phyloP scores from a whole-genome alignment of 768 basidiomycete genomes.

The Cystofilobasidium bisporidii region DNA sequence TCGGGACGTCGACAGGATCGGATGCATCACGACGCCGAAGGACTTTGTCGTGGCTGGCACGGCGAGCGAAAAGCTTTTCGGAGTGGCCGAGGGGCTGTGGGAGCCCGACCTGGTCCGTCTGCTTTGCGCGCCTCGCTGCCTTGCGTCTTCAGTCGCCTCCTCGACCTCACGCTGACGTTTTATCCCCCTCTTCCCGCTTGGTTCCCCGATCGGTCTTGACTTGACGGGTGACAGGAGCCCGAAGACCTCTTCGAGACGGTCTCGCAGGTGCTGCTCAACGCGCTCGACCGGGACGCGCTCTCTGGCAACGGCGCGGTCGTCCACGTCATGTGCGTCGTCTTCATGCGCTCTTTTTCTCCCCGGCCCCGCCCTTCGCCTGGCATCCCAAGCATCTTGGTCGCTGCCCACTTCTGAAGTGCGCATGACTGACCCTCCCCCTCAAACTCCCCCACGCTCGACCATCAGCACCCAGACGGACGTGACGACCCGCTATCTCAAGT shows the following conservation, averaged over 20 bases:
- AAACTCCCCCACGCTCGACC: conserved; percentile 13
- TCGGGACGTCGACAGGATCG: conserved; percentile 34
- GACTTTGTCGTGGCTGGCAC: conserved; percentile 96
- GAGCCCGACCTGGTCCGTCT: conserved; percentile 68
- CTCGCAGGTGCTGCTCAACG: conserved; percentile 87
- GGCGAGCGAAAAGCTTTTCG: conserved; percentile 81
- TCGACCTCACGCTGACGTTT: background rate
- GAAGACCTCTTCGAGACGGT: conserved; percentile 98
- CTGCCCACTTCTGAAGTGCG: too few species aligned
- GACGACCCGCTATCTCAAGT: conserved; percentile 76
- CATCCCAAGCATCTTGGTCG: background rate
- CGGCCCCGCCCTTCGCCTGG: too few species aligned
- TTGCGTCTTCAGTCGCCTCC: conserved; percentile 13
- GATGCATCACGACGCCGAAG: conserved; percentile 43
- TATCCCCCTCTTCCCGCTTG: background rate
- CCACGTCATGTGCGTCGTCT: conserved; percentile 84
- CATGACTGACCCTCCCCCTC: too few species aligned
- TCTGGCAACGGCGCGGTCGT: conserved; percentile 96
- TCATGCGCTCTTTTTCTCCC: background rate
- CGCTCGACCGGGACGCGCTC: conserved; percentile 89
- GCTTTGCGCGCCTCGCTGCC: background rate
- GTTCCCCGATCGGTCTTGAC: background rate
- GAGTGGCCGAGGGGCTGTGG: conserved; percentile 97
- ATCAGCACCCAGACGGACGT: conserved; percentile 48
- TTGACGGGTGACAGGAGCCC: conserved; percentile 55